Base-by-base conservation (phyloP, 1,284 basidiomycete species). In the Ganoderma leucocontextum region DNA sequence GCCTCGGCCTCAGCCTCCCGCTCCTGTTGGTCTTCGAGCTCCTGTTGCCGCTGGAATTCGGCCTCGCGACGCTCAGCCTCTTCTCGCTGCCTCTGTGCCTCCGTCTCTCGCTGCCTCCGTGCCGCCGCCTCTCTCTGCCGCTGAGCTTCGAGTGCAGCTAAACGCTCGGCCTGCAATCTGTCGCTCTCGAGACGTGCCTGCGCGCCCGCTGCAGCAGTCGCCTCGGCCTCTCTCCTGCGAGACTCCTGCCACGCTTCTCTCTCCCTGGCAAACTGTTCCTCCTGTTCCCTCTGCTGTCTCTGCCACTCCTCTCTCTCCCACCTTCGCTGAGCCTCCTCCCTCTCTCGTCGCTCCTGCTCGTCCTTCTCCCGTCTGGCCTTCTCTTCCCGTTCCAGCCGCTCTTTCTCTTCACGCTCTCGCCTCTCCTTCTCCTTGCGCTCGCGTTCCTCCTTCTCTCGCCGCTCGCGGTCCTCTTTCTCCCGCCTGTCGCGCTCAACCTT, bases 391-490 rank as follows among this genome's bases (percentile, higher is more conserved):
- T 60, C 52, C 59, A 53, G 35, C 33, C 42, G 47, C 35, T n/a
- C 38, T 61, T 67, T 44, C 35, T 25, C 38, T 63, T 72, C 68
- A 41, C 58, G 49, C 29, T 66, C 67, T 55, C 62, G 60, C 52
- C 63, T 64, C 58, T 74, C 74, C 63, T 60, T 62, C 58, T 65
- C 61, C 44, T 62, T 68, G 0, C 69, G 67, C 17, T 70, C 65
- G 25, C 47, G 25, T 39, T 67, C 64, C 52, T 73, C 72, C 15
- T 65, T 57, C 41, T 67, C 69, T 12, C 65, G 66, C 65, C 70
- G 66, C 68, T 75, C 76, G 42, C 70, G 65, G 57, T 77, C 75
- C 58, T 70, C 74, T 42, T 65, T 73, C 72, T 68, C 70, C 69
- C 63, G 71, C 70, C 61, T 67, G 59, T 59, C 67, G 67, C 68